Conservation (phyloP, 192 early-diverging fungal species). For the Mortierella alpina region DNA sequence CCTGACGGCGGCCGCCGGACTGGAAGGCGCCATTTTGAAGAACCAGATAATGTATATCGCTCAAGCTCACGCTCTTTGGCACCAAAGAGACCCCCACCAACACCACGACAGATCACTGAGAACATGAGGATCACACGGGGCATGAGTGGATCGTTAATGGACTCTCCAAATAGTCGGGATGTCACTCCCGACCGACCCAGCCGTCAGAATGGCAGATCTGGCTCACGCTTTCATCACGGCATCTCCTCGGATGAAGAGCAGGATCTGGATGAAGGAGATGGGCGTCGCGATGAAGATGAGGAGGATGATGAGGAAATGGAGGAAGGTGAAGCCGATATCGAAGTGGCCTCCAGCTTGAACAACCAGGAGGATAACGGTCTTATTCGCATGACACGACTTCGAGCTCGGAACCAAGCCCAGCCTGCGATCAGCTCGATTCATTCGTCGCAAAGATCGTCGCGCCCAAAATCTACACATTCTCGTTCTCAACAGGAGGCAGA, state of each 20-base stretch:
- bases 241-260: constrained; percentile 25
- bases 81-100: constrained; percentile 18
- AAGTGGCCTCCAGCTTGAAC: constrained; percentile 9
- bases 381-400: constrained; percentile 32
- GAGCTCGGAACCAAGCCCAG: constrained; percentile 25
- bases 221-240: constrained; percentile 12
- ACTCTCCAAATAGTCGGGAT: constrained; percentile 45
- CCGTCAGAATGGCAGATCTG: constrained; percentile 1
- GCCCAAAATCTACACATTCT: constrained; percentile 4
- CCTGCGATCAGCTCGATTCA: constrained; percentile 20
- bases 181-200: constrained; percentile 17
- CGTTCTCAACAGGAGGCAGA: constrained; percentile 29
- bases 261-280: constrained; percentile 1
- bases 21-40: constrained; percentile 13
- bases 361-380: constrained; percentile 20
- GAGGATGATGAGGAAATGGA: constrained; percentile 16
- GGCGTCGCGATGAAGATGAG: constrained; percentile 4
- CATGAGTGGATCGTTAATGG: constrained; percentile 33
- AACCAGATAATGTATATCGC: constrained; percentile 11
- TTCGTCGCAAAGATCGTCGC: constrained; percentile 8
- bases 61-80: constrained; percentile 13
- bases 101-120: constrained; percentile 22
- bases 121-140: constrained; percentile 55
- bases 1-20: constrained; percentile 1
- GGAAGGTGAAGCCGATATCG: constrained; percentile 9